phyloP scores from a whole-genome alignment of 169 alveolate genomes.

The Babesia ovis region DNA sequence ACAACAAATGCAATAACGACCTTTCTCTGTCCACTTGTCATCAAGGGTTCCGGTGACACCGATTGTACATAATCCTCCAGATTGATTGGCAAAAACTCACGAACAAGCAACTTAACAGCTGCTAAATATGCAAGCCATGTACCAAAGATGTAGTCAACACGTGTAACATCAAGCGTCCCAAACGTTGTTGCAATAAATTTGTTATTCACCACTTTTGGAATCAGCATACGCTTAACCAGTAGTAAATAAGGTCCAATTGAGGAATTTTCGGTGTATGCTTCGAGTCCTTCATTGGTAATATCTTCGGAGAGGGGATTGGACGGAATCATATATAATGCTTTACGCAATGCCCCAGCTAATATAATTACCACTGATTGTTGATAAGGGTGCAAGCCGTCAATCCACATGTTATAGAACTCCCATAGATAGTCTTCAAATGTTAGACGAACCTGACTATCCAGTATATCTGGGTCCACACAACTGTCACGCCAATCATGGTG shows the following conservation, averaged over 20 bases:
- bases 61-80: slow-evolving; percentile 22
- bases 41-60: slow-evolving; percentile 16
- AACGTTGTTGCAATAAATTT: neutral
- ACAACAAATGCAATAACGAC: neutral
- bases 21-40: neutral
- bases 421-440: slow-evolving; percentile 33
- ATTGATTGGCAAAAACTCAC: neutral
- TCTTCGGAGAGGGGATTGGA: neutral
- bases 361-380: slow-evolving; percentile 22
- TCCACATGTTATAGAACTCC: slow-evolving; percentile 22
- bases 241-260: slow-evolving; percentile 1
- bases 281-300: neutral
- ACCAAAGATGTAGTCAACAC: slow-evolving; percentile 17
- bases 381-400: slow-evolving; percentile 8
- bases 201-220: neutral
- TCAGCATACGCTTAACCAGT: slow-evolving; percentile 13
- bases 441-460: slow-evolving; percentile 18
- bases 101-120: neutral
- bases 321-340: neutral
- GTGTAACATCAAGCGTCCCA: neutral
- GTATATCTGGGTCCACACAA: slow-evolving; percentile 24
- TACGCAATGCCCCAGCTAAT: slow-evolving; percentile 13
- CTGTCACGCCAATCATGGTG: slow-evolving; percentile 22
- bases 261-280: neutral
- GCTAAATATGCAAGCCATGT: slow-evolving; percentile 20